A percentile compares a stretch with the other conserved stretches of the same genome.
Evolutionary conservation across 1,284 basidiomycete genomes (phyloP).

Genomic region (Jaminaea rosea): DNA sequence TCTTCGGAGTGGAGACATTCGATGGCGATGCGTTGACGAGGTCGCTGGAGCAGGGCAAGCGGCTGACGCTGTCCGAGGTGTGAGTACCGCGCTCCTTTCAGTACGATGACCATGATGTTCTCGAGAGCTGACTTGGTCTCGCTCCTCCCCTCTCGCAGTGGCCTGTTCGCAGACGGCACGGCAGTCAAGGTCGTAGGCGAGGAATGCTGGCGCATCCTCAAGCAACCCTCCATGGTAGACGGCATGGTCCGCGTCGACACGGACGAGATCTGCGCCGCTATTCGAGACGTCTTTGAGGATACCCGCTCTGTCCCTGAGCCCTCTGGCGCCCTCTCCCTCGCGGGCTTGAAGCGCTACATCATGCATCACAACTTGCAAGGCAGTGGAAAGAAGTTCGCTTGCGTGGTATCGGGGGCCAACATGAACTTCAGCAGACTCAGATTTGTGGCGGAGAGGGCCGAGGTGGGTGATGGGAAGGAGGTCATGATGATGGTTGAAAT

Average conservation of each 20-base stretch:
- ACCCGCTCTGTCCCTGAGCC: conserved; percentile 64
- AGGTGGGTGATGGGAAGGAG: conserved; percentile 89
- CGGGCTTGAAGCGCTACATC: conserved; percentile 85
- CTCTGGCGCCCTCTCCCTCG: conserved; percentile 86
- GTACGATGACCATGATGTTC: too few relatives aligned
- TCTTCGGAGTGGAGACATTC: conserved; percentile 87
- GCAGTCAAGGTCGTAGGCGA: conserved; percentile 93
- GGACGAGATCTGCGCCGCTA: conserved; percentile 95
- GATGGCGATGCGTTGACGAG: conserved; percentile 88
- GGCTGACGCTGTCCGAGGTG: conserved; percentile 79
- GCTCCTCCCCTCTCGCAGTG: too few relatives aligned
- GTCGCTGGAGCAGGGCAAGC: conserved; percentile 57
- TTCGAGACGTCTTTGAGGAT: conserved; percentile 92
- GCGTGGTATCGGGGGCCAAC: conserved; percentile 88
- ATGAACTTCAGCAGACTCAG: conserved; percentile 96
- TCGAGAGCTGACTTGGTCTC: too few relatives aligned
- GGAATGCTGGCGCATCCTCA: conserved; percentile 55
- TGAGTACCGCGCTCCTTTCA: too few relatives aligned
- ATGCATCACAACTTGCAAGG: conserved; percentile 68
- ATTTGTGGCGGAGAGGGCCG: conserved; percentile 95
- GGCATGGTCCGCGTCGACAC: conserved; percentile 77
- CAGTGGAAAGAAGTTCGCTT: conserved; percentile 78
- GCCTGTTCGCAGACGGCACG: conserved; percentile 96
- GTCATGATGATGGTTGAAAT: conserved; percentile 85
- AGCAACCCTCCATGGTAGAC: conserved; percentile 54